phyloP scores from a whole-genome alignment of 2,329 filamentous ascomycete genomes.

The Ophiocordyceps camponoti-rufipedis region DNA sequence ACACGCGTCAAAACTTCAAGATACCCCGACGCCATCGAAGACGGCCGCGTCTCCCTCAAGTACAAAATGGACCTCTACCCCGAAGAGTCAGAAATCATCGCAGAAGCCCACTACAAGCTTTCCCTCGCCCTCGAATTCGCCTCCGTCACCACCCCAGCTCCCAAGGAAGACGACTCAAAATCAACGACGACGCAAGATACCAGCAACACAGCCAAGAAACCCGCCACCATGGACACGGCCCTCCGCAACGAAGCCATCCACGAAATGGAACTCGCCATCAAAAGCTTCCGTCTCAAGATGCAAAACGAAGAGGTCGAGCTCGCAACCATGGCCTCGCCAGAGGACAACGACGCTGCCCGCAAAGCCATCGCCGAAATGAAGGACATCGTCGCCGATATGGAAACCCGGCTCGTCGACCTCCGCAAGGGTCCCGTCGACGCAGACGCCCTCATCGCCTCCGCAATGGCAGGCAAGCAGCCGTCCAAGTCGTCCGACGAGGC shows the following conservation, averaged over 20 bases:
- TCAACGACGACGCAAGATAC: slow-evolving; percentile 10
- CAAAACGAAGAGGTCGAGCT: slow-evolving; percentile 51
- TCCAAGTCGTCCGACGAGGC: no score
- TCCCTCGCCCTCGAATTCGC: slow-evolving; percentile 90
- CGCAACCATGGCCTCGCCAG: slow-evolving; percentile 40
- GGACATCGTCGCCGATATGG: slow-evolving; percentile 63
- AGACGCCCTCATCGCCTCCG: slow-evolving; percentile 17
- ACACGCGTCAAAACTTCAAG: slow-evolving; percentile 13
- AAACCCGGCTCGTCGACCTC: slow-evolving; percentile 55
- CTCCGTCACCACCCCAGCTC: slow-evolving; percentile 41
- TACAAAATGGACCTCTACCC: slow-evolving; percentile 67
- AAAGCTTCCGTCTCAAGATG: slow-evolving; percentile 53
- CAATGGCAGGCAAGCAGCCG: slow-evolving; percentile 3
- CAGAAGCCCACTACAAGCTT: slow-evolving; percentile 92
- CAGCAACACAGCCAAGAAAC: slow-evolving; percentile 22
- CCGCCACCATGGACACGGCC: slow-evolving; percentile 40
- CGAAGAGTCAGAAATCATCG: slow-evolving; percentile 66
- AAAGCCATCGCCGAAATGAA: slow-evolving; percentile 53
- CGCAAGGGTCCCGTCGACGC: slow-evolving; percentile 35
- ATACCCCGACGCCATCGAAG: slow-evolving; percentile 72
- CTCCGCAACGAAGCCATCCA: slow-evolving; percentile 52
- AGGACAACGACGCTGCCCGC: slow-evolving; percentile 46
- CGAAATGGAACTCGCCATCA: slow-evolving; percentile 58
- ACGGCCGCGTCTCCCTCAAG: slow-evolving; percentile 59
- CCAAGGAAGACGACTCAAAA: neutral